phyloP scores from a whole-genome alignment of 805 yeast species.

The Wickerhamiella occidentalis region DNA sequence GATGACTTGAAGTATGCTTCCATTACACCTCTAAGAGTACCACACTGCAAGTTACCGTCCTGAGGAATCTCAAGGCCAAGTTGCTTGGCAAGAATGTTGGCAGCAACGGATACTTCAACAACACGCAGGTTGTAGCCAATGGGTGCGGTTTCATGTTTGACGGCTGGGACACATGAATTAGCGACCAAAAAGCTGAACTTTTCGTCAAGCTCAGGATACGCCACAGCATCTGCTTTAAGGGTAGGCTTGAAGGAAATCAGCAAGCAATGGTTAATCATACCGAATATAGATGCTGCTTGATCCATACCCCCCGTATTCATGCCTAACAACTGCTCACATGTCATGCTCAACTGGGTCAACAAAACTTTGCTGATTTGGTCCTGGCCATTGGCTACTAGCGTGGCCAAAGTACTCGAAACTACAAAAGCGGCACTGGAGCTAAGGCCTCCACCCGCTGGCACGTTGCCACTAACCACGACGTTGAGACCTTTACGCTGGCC shows the following conservation, averaged over 20 bases:
- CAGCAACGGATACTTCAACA: constrained; percentile 59
- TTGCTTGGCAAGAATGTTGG: constrained; percentile 42
- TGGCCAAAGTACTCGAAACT: constrained; percentile 48
- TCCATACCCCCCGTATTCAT: constrained; percentile 75
- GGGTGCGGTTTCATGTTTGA: constrained; percentile 61
- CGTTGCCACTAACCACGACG: constrained; percentile 47
- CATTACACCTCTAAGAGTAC: constrained; percentile 54
- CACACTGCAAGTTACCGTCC: constrained; percentile 43
- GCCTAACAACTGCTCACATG: constrained; percentile 59
- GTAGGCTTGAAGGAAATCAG: constrained; percentile 50
- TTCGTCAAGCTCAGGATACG: constrained; percentile 38
- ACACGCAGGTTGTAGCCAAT: constrained; percentile 57
- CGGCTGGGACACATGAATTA: constrained; percentile 49
- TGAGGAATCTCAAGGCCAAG: constrained; percentile 31
- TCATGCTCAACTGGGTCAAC: constrained; percentile 48
- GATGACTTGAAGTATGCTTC: constrained; percentile 34
- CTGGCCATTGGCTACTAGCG: constrained; percentile 42
- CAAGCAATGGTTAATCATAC: constrained; percentile 45
- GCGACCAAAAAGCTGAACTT: constrained; percentile 46
- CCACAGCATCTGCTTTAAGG: constrained; percentile 42
- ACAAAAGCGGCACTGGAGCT: constrained; percentile 64
- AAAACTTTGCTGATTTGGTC: constrained; percentile 36
- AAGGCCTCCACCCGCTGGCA: constrained; percentile 63
- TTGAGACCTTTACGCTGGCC: constrained; percentile 36
- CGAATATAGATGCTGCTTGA: constrained; percentile 59